Percentiles rank a stretch among this genome's conserved stretches.
Evolutionary conservation across 495 filamentous ascomycete genomes (phyloP).

Genomic region (Daldinia grandis): DNA sequence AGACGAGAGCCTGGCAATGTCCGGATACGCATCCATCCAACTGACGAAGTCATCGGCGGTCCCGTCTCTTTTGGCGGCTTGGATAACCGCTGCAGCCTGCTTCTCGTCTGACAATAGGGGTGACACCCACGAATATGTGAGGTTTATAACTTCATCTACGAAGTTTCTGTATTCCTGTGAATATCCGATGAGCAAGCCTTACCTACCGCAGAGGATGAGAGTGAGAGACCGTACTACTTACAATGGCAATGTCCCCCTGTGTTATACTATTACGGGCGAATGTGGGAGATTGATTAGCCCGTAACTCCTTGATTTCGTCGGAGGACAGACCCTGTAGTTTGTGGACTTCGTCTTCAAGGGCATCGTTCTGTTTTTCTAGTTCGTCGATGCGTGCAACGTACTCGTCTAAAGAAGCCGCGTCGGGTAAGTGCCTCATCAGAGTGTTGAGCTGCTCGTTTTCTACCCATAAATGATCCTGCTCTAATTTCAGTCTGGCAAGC

Average conservation of each 20-base stretch:
- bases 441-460: neutral
- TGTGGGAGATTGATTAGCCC: neutral
- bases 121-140: neutral
- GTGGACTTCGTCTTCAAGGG: neutral
- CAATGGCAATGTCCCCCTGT: neutral
- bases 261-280: neutral
- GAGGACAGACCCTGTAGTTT: neutral
- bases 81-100: neutral
- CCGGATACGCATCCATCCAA: constrained; percentile 1
- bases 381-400: neutral
- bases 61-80: neutral
- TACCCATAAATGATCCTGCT: neutral
- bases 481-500: neutral
- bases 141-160: neutral
- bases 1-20: constrained; percentile 5
- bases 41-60: neutral
- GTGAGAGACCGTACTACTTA: neutral
- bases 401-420: neutral
- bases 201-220: neutral
- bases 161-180: neutral
- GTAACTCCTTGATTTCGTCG: neutral
- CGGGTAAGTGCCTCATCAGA: neutral
- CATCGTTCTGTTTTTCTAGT: neutral
- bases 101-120: neutral
- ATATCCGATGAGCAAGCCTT: neutral